These are phyloP conservation scores for Ogataea minuta DNA, from an alignment of 805 yeast genomes.

Conservation along the genomic window DNA sequence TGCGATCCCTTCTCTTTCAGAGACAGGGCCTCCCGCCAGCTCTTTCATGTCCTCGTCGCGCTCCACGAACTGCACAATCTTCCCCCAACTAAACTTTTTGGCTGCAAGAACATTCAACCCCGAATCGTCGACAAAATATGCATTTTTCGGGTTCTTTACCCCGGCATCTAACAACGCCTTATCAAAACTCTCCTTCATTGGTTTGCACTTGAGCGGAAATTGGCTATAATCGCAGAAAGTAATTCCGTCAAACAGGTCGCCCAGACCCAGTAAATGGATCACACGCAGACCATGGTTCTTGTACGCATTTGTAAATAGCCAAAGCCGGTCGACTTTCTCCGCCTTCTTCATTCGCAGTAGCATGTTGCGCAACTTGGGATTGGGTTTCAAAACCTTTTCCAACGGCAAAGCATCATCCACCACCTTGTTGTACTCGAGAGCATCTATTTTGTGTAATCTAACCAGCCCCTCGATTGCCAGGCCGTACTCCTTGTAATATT, in stretches of 20 bases:
- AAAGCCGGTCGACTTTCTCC: constrained; percentile 63
- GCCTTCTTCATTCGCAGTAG: constrained; percentile 42
- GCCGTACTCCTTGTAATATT: constrained; percentile 85
- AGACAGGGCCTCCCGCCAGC: constrained; percentile 34
- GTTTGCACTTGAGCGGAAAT: constrained; percentile 79
- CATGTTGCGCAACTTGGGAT: constrained; percentile 51
- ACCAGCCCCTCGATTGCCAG: constrained; percentile 89
- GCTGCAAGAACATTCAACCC: constrained; percentile 78
- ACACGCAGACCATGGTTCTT: constrained; percentile 85
- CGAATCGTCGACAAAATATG: constrained; percentile 86
- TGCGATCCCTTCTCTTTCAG: constrained; percentile 41
- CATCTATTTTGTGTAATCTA: constrained; percentile 69
- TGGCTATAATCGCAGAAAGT: constrained; percentile 84
- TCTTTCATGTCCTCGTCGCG: constrained; percentile 50
- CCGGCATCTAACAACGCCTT: constrained; percentile 67
- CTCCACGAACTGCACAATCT: constrained; percentile 74
- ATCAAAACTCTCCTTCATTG: constrained; percentile 69
- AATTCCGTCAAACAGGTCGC: constrained; percentile 92
- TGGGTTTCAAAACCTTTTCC: constrained; percentile 70
- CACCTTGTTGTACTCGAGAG: constrained; percentile 78
- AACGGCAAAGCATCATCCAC: constrained; percentile 94
- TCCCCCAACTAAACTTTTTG: constrained; percentile 63
- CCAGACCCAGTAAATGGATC: constrained; percentile 74
- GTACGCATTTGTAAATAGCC: constrained; percentile 96
- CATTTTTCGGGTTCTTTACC: constrained; percentile 44